Evolutionary conservation across 108 stramenopile genomes (phyloP).

Genomic region (Cyclotella sp.): DNA sequence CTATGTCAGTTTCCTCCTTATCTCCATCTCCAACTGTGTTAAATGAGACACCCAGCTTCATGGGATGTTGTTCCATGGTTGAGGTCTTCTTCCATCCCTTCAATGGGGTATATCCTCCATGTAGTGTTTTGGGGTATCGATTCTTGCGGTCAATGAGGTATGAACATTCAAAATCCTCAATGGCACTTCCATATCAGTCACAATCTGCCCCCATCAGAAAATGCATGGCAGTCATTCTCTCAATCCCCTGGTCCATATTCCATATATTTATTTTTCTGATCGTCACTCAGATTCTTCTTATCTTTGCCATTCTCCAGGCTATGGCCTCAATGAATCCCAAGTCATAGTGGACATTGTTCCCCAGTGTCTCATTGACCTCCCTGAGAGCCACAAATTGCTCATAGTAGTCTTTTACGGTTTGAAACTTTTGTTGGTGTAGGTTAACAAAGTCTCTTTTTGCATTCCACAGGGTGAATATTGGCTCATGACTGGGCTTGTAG

Average conservation of each 20-base stretch:
- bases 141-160: background rate
- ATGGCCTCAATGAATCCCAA: background rate
- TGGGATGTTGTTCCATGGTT: background rate
- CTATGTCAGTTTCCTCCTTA: background rate
- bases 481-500: background rate
- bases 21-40: conserved; percentile 1
- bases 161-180: background rate
- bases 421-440: background rate
- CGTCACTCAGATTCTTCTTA: background rate
- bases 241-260: background rate
- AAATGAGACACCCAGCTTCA: background rate
- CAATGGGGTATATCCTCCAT: background rate
- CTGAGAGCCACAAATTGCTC: background rate
- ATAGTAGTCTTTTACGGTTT: background rate
- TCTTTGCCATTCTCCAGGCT: background rate
- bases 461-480: background rate
- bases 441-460: conserved; percentile 2
- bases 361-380: background rate
- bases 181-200: background rate
- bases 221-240: conserved; percentile 2
- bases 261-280: background rate
- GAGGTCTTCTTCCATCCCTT: background rate
- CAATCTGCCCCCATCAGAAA: background rate
- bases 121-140: background rate
- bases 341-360: background rate